Conservation (phyloP, 164 flowering plant species). For the Buxus sempervirens region DNA sequence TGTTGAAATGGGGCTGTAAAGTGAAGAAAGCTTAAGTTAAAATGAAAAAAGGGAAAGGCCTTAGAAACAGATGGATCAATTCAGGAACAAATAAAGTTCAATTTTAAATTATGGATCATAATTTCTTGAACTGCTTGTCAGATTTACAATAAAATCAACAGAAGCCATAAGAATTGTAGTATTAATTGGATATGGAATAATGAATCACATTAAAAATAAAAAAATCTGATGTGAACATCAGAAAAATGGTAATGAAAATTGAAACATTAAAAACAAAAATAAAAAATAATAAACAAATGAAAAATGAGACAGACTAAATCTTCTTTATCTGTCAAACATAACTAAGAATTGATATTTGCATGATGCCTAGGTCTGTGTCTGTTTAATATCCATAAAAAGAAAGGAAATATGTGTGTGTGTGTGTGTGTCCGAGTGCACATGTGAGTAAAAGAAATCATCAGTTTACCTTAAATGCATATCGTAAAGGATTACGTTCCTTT, state of each 20-base stretch:
- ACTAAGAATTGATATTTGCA: not conserved
- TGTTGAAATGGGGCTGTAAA: no score
- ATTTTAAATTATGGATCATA: not conserved
- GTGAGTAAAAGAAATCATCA: not conserved
- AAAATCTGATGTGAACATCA: not conserved
- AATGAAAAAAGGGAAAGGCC: no score
- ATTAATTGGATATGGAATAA: not conserved
- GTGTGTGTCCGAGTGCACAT: no score
- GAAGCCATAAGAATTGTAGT: not conserved
- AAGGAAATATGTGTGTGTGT: no score
- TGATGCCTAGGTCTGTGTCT: not conserved
- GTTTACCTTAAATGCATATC: slow-evolving; percentile 80
- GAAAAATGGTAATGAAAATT: not conserved
- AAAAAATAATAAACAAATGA: no score
- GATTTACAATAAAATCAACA: not conserved
- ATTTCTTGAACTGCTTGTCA: not conserved
- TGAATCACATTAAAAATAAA: not conserved
- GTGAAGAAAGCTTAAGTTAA: no score
- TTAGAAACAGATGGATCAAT: not conserved
- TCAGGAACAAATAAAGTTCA: not conserved
- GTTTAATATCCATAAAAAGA: no score
- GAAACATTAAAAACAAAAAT: no score
- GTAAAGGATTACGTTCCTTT: slow-evolving; percentile 86
- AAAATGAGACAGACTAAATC: not conserved
- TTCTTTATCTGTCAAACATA: not conserved